Base-by-base conservation (phyloP, 495 filamentous ascomycete genomes). In the Aspergillus mulundensis region DNA sequence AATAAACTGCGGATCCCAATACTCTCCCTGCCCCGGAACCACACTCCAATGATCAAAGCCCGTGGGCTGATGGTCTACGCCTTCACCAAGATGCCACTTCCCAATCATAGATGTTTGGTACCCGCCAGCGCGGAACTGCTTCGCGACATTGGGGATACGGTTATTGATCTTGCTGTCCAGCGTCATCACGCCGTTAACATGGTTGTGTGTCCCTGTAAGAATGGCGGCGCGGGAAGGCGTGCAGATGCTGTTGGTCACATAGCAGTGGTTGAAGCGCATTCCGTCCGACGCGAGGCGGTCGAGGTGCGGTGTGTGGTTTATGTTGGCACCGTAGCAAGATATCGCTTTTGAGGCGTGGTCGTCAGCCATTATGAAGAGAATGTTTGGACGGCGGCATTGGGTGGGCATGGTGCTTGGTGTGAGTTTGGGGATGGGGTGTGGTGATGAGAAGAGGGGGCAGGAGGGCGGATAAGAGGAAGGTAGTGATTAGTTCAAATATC, bases 221-320 rank as follows among this genome's bases (percentile, higher is more conserved):
- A 77, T 75, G 8, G 74, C 61, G 1, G 74, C 74, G 10, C 74
- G 68, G 15, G 64, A 69, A 0, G 73, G 74, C 1, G 74, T 77
- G 53, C 74, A 77, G 44, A 77, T 77, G 24, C 65, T 70, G 61
- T 77, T 77, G 38, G 71, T 76, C 19, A 77, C 74, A 50, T 77
- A 77, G 56, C 74, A 77, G 61, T 77, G 71, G 50, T 76, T 72
- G 57, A 76, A 77, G n/a, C 61, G 63, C 72, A 75, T 75, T n/a
- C 74, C 74, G 46, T 75, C 71, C 6, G 57, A 62, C 11, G 71
- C 71, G 15, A 77, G 28, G 3, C 72, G 69, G 50, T 77, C 74
- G 47, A 77, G 62, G 50, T 77, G 66, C 0, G 74, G 74, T 0
- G 74, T 77, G 45, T 69, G 45, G 58, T 77, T 77, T 54, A 77